Evolutionary conservation across 176 grass and related monocot species (phyloP), one percentile per base, ranked within the genome.

Genomic region (Oryza meridionalis): DNA sequence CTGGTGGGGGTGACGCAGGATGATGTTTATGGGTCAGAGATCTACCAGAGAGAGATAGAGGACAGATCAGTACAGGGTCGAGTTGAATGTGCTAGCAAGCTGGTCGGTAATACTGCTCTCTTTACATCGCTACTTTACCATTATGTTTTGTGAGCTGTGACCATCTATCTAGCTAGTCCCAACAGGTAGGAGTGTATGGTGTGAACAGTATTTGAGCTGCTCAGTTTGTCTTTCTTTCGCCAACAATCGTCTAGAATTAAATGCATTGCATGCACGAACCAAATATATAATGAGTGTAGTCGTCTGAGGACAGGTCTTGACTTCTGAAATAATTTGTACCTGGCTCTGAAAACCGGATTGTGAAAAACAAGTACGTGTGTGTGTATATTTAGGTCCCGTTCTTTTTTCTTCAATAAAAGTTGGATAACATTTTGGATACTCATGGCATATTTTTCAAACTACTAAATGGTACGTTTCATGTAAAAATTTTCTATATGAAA

Each of bases 1-100:
- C 73, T 82, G 61, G 58, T 55, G 58, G 32, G 88, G 46, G 58
- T 78, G 67, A 46, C 35, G 78, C 32, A 13, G 24, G 66, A 64
- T 90, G 83, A 80, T 75, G 6, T 16, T n/a, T 62, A 62, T 24
- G 58, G 5, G 19, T 24, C 58, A 62, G n/a, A 62, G 21, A 22
- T 51, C 14, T 16, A 49, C 46, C 1, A 62, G 58, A 61, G 55
- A 61, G 55, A 62, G 16, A 5, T 24, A 26, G n/a, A 32, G 51
- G 15, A 61, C 19, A 61, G 55, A 40, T 38, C 37, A 9, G 40
- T 42, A 42, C 40, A 61, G 21, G 55, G 21, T 61, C 7, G 58
- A 62, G 58, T 24, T 62, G 58, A 24, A 62, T 62, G 58, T 62
- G 58, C 58, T 62, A 62, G 58, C 58, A 9, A 61, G 21, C 21